Evolutionary conservation across 2,329 filamentous ascomycete genomes (phyloP).

Genomic region (Achaetomium macrosporum): DNA sequence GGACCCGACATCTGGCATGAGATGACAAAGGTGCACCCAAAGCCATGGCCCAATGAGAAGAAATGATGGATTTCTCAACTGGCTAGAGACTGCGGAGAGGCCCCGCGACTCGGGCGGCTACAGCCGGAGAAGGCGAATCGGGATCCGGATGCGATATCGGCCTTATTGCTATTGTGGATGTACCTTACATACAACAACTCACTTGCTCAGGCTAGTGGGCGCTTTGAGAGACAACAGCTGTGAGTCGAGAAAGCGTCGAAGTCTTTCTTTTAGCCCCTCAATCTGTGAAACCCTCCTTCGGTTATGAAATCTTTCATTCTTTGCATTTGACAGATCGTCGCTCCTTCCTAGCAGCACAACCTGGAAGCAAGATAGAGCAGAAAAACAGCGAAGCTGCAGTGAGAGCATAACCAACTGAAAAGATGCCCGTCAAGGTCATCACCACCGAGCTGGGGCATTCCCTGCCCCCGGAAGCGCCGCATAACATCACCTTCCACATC

Average conservation of each 20-base stretch:
- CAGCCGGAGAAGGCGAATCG: background rate
- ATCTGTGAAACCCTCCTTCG: background rate
- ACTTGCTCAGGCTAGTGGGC: background rate
- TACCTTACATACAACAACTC: too few relatives aligned
- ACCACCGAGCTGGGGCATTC: conserved; percentile 38
- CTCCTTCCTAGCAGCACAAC: too few relatives aligned
- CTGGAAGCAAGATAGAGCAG: background rate
- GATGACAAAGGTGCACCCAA: too few relatives aligned
- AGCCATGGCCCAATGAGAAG: too few relatives aligned
- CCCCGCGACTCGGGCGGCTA: background rate
- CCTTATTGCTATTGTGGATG: background rate
- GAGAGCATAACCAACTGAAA: background rate
- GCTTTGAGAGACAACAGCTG: background rate
- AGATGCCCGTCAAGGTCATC: conserved; percentile 24
- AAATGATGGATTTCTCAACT: too few relatives aligned
- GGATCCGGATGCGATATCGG: conserved; percentile 8
- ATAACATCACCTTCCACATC: conserved; percentile 42
- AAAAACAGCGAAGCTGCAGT: background rate
- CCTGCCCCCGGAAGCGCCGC: conserved; percentile 41
- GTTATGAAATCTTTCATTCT: background rate
- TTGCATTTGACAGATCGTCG: background rate
- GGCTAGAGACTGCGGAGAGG: too few relatives aligned
- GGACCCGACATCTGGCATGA: too few relatives aligned
- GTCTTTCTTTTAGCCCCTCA: too few relatives aligned
- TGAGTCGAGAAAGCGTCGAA: background rate